Base-by-base conservation (phyloP, 805 yeast species). In the Nakazawaea populi region DNA sequence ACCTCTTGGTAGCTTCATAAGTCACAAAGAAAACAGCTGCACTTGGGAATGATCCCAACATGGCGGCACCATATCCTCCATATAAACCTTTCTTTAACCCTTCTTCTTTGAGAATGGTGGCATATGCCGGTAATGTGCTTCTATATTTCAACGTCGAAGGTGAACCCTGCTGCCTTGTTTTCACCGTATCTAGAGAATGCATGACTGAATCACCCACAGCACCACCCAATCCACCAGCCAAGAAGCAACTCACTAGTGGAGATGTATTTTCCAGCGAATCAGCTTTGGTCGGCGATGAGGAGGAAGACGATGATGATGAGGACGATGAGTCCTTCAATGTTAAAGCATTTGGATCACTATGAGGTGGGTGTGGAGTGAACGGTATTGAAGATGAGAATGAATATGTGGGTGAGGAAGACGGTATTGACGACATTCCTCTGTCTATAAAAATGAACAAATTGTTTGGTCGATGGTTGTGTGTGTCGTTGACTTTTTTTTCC, bases 151-250 rank as follows among this genome's bases (percentile, higher is more conserved):
- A 56, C 24, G 76, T 76, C 56, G 75, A 72, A 27, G 87, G 83
- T 4, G 96, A 87, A n/a, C 96, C 98, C 64, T 94, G 99, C 65
- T 94, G 99, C 55, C 99, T 75, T 2, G 99, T 94, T 65, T 94
- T 94, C 34, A 94, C 96, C 0, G 99, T 94, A 63, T 94, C 99
- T 36, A 94, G 69, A 0, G 98, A 91, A 67, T 94, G 97, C 97
- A 94, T 94, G 32, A 81, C 70, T 1, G 94, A 77, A 61, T 92
- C 99, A 11, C 97, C 98, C 38, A 91, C 79, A 49, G 88, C 83
- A 1, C 98, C 99, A 6, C 99, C 99, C 46, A 92, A 68, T 0
- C 96, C 97, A 41, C 99, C 99, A 0, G 97, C 96, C 39, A 90
- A 50, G 74, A 89, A 74, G 62, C 89, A 80, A 60, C 78, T 75